These are phyloP conservation scores for Calcarisporium arbuscula DNA, from an alignment of 2,329 filamentous ascomycete genomes.

Conservation along the genomic window DNA sequence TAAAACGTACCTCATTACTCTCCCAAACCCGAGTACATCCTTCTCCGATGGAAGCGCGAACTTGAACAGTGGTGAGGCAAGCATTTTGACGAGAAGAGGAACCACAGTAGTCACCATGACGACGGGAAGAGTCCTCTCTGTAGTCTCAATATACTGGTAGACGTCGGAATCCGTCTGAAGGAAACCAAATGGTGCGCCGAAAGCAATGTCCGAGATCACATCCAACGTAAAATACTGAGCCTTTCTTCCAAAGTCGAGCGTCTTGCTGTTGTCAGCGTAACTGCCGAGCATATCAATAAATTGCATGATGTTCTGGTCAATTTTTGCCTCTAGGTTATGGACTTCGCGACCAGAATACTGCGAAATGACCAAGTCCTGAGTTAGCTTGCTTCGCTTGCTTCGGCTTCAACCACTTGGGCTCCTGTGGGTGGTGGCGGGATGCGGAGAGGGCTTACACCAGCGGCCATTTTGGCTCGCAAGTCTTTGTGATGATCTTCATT, in stretches of 20 bases:
- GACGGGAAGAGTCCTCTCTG: conserved; percentile 17
- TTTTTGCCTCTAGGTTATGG: conserved; percentile 37
- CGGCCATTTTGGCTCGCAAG: conserved; percentile 40
- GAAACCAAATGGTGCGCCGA: conserved; percentile 45
- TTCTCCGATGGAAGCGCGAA: conserved; percentile 32
- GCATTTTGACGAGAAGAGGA: conserved; percentile 20
- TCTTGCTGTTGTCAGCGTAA: conserved; percentile 8
- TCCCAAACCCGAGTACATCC: conserved; percentile 30
- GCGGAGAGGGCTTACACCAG: conserved; percentile 26
- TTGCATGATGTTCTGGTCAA: conserved; percentile 10
- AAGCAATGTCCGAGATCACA: conserved; percentile 46
- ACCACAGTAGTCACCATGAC: conserved; percentile 14
- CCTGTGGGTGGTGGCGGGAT: too few relatives aligned
- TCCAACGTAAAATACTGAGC: conserved; percentile 50
- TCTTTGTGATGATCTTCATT: conserved; percentile 30
- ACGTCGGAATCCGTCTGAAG: conserved; percentile 41
- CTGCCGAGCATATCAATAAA: conserved; percentile 9
- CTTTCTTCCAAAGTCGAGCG: conserved; percentile 30
- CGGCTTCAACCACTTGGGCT: too few relatives aligned
- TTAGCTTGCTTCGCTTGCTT: too few relatives aligned
- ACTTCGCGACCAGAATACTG: conserved; percentile 47
- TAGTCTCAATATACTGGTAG: conserved; percentile 41
- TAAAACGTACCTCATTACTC: conserved; percentile 36
- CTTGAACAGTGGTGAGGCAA: conserved; percentile 34
- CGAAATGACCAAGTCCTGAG: too few relatives aligned